Base-by-base conservation (phyloP, 352 stramenopile genomes). In the Globisporangium acanthophoron region DNA sequence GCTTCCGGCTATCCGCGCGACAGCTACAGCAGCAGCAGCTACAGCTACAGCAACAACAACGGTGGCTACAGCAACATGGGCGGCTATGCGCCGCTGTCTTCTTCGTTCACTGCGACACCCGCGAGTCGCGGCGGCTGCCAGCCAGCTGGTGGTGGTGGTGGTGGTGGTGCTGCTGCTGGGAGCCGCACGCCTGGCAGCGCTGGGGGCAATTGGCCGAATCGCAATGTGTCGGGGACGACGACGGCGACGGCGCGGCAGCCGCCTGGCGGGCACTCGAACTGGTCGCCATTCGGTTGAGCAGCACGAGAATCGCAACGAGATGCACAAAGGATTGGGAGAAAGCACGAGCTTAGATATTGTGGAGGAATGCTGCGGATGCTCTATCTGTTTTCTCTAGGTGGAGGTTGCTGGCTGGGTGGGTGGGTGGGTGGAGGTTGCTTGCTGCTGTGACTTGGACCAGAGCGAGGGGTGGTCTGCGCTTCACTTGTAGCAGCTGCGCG, bases 261-360 rank as follows among this genome's bases (percentile, higher is more conserved):
- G 37, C 80, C 80, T 0, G 80, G 80, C 31, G 78, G 80, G 4
- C 76, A 66, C 52, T 87, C 68, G 37, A 83, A 88, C 58, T 90
- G 80, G 78, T 80, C 72, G 9, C 69, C 72, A 8, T 85, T 71
- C 40, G 64, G 35, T 35, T 71, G 27, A 67, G 15, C 41, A 47
- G 41, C 18, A 47, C 18, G n/a, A 21, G 5, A 15, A 47, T 11
- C 5, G 18, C 7, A 12, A 21, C 15, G 41, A 47, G 41, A 41
- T 21, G 40, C 18, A 16, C 39, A 8, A 43, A 43, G 4, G 39
- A 43, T 20, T 45, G 15, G 16, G 13, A 45, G n/a, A 20, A 29
- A 48, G 43, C 43, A 20, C 43, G 8, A 48, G 24, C 24, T 27
- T 48, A 48, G 27, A 48, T 48, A 48, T 47, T 47, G 40, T 43